Conservation (phyloP, 2,329 filamentous ascomycete species). For the Diatrype stigma region DNA sequence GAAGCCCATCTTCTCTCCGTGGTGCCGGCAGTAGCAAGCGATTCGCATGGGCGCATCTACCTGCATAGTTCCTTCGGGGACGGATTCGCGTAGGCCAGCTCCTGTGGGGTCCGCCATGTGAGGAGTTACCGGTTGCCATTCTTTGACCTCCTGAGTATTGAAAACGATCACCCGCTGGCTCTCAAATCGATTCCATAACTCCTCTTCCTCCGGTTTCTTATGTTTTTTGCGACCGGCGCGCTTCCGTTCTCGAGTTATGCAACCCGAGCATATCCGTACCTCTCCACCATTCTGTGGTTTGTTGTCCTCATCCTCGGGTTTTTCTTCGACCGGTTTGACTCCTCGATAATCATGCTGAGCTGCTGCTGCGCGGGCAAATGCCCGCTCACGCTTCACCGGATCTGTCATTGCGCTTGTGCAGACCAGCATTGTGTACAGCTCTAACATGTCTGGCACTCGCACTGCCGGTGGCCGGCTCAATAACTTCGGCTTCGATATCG, state of each 20-base stretch:
- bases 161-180: constrained; percentile 82
- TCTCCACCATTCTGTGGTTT: constrained; percentile 87
- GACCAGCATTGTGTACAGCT: constrained; percentile 76
- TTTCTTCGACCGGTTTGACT: constrained; percentile 28
- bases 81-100: constrained; percentile 40
- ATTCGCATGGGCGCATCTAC: constrained; percentile 91
- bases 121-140: constrained; percentile 65
- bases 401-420: constrained; percentile 90
- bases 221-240: constrained; percentile 87
- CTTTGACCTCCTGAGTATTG: constrained; percentile 82
- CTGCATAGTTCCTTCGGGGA: constrained; percentile 62
- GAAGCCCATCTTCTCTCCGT: constrained; percentile 90
- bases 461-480: constrained; percentile 68
- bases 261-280: constrained; percentile 86
- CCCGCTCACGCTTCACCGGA: constrained; percentile 59
- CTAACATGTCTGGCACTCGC: constrained; percentile 68
- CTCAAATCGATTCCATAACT: constrained; percentile 78
- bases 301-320: constrained; percentile 59
- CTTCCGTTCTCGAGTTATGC: constrained; percentile 87
- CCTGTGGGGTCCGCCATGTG: constrained; percentile 43
- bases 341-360: constrained; percentile 29
- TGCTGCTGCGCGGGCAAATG: constrained; percentile 56
- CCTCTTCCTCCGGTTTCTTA: constrained; percentile 89
- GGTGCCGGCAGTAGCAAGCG: constrained; percentile 93
- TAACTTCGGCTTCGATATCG: constrained; percentile 91